phyloP scores from a whole-genome alignment of 2,329 filamentous ascomycete genomes.

The Dothideomycetidae sp. region DNA sequence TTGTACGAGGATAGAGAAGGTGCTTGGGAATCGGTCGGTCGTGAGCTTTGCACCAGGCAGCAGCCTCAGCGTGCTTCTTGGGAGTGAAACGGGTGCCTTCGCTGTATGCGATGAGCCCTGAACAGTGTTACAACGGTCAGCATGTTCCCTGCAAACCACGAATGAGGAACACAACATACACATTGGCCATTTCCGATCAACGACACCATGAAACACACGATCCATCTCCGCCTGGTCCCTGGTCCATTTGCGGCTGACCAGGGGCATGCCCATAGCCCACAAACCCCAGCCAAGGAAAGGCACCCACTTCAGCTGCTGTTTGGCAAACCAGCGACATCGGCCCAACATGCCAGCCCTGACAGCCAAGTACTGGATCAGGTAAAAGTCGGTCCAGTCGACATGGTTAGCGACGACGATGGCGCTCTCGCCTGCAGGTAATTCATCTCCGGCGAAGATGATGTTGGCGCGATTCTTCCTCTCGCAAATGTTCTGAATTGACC shows the following conservation, averaged over 20 bases:
- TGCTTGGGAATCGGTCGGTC: slow-evolving; percentile 40
- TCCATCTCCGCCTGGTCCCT: slow-evolving; percentile 43
- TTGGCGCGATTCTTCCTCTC: slow-evolving; percentile 38
- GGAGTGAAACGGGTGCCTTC: slow-evolving; percentile 48
- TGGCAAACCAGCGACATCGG: slow-evolving; percentile 49
- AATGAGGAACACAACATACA: slow-evolving; percentile 34
- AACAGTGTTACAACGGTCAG: neutral
- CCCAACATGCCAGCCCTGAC: slow-evolving; percentile 42
- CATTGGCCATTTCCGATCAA: slow-evolving; percentile 36
- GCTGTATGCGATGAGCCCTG: slow-evolving; percentile 51
- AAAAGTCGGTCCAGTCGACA: slow-evolving; percentile 49
- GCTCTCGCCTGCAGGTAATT: slow-evolving; percentile 39
- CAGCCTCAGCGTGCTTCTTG: slow-evolving; percentile 37
- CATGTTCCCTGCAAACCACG: neutral
- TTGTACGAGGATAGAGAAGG: slow-evolving; percentile 45
- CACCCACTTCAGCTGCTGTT: slow-evolving; percentile 43
- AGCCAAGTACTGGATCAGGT: slow-evolving; percentile 47
- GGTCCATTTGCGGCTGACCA: slow-evolving; percentile 47
- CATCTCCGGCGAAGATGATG: slow-evolving; percentile 41
- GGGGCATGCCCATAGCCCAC: slow-evolving; percentile 51
- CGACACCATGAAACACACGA: slow-evolving; percentile 41
- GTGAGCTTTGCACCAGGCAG: slow-evolving; percentile 39
- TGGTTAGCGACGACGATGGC: slow-evolving; percentile 48
- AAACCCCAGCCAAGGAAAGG: slow-evolving; percentile 50
- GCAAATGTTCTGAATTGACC: slow-evolving; percentile 44